Conservation (phyloP, 2,329 filamentous ascomycete genomes). For the Alternaria novae-zelandiae region DNA sequence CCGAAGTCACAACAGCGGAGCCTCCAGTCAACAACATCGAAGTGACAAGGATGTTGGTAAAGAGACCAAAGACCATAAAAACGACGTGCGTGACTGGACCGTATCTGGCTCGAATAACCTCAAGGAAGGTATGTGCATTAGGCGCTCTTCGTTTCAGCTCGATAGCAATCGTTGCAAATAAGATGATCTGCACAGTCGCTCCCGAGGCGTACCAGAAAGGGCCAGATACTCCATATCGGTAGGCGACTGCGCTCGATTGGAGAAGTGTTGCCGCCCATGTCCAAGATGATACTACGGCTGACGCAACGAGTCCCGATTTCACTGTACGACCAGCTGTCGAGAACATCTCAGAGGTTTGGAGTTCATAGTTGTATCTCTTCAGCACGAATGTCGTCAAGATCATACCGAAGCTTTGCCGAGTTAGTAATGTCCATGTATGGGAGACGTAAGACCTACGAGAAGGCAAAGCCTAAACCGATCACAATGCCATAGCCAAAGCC, state of each 20-base stretch:
- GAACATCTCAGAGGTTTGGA: constrained; percentile 93
- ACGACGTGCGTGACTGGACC: constrained; percentile 75
- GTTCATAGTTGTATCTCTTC: constrained; percentile 73
- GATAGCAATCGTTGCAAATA: constrained; percentile 90
- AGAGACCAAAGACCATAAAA: constrained; percentile 81
- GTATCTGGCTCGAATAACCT: constrained; percentile 83
- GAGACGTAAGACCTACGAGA: constrained; percentile 58
- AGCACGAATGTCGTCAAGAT: constrained; percentile 74
- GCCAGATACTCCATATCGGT: constrained; percentile 74
- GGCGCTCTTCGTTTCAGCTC: constrained; percentile 86
- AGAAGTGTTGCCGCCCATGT: constrained; percentile 88
- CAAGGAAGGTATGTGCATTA: constrained; percentile 84
- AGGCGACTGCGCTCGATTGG: constrained; percentile 81
- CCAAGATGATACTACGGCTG: constrained; percentile 91
- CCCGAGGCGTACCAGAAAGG: constrained; percentile 71
- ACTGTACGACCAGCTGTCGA: constrained; percentile 86
- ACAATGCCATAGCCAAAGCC: constrained; percentile 80
- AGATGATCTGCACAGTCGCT: constrained; percentile 64
- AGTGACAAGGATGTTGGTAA: constrained; percentile 84
- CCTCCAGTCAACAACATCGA: constrained; percentile 89
- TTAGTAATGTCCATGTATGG: constrained; percentile 11
- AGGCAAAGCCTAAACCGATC: constrained; percentile 74
- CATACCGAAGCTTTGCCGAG: constrained; percentile 64
- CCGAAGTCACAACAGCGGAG: constrained; percentile 65
- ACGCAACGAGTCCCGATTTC: constrained; percentile 85